These are phyloP conservation scores for Venturia asperata DNA, from an alignment of 2,329 filamentous ascomycete species.

Conservation along the genomic window DNA sequence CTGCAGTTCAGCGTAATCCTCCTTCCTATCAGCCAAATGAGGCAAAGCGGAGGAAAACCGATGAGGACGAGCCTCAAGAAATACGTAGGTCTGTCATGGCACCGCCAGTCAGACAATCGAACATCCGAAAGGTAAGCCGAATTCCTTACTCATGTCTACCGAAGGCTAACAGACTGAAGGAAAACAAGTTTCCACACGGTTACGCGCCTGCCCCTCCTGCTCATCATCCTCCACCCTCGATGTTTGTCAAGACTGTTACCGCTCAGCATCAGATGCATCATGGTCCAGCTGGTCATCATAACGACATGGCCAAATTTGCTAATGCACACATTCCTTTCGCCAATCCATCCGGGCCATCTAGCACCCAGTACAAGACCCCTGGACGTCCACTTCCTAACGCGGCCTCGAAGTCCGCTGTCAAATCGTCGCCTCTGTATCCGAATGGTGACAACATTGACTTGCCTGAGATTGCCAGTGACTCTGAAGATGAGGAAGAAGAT, in stretches of 20 bases:
- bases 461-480: slow-evolving; percentile 92
- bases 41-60: slow-evolving; percentile 70
- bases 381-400: slow-evolving; percentile 42
- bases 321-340: slow-evolving; percentile 89
- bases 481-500: slow-evolving; percentile 64
- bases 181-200: slow-evolving; percentile 55
- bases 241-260: slow-evolving; percentile 61
- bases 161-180: slow-evolving; percentile 44
- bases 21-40: slow-evolving; percentile 56
- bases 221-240: slow-evolving; percentile 35
- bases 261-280: slow-evolving; percentile 59
- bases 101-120: slow-evolving; percentile 77
- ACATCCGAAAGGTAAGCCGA: slow-evolving; percentile 57
- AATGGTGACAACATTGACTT: slow-evolving; percentile 87
- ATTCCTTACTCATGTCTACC: slow-evolving; percentile 27
- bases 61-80: slow-evolving; percentile 56
- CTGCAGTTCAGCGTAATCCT: slow-evolving; percentile 49
- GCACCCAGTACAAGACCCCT: slow-evolving; percentile 53
- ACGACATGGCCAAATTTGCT: slow-evolving; percentile 76
- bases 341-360: slow-evolving; percentile 35
- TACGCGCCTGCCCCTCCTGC: slow-evolving; percentile 53
- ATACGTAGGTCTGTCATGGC: slow-evolving; percentile 64
- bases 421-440: slow-evolving; percentile 77
- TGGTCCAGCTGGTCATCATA: slow-evolving; percentile 56
- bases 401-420: slow-evolving; percentile 45